Evolutionary conservation across 78 protist genomes (phyloP), one percentile per base, ranked within the genome.

Genomic region (Goniomonas avonlea): DNA sequence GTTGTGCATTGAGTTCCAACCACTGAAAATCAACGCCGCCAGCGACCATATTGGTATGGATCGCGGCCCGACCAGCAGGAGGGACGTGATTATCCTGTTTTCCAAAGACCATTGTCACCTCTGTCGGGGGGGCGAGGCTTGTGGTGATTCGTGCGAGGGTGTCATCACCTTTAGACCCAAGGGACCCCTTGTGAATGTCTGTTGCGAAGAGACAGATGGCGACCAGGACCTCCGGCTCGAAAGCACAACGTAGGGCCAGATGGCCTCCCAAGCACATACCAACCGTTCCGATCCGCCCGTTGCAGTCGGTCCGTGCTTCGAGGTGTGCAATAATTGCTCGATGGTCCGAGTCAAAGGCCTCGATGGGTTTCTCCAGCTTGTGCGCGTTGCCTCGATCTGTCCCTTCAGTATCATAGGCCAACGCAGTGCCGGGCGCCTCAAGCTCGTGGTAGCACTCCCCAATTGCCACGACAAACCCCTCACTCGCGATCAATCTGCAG

Each of bases 401-500:
- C 21, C 15, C 80, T 17, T 25, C 13, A 13, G 11, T 77, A 25
- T 76, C 75, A 18, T 76, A 76, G 25, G 11, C 15, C 32, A 76
- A 13, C n/a, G 66, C 80, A 56, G 80, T 76, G 41, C 80, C 80
- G 55, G 75, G 75, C 77, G 15, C 59, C 27, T 76, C 80, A 25
- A 76, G 15, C 25, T 76, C 80, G 74, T 76, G 80, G 15, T 76
- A 76, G 15, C 9, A 9, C 41, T 76, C 80, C 32, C 73, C 39
- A 15, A 41, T 13, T 21, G 32, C 80, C 11, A 76, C 80, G 13
- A 76, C 15, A 76, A 37, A 63, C 47, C 80, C 80, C 56, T 70
- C 66, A 18, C 66, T 43, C 11, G 76, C 76, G 25, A 45, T 13
- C 76, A 45, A 13, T 13, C 76, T 9, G 17, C 66, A 38, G 39